Conservation (phyloP, 805 yeast species). For the Spathaspora sp. region DNA sequence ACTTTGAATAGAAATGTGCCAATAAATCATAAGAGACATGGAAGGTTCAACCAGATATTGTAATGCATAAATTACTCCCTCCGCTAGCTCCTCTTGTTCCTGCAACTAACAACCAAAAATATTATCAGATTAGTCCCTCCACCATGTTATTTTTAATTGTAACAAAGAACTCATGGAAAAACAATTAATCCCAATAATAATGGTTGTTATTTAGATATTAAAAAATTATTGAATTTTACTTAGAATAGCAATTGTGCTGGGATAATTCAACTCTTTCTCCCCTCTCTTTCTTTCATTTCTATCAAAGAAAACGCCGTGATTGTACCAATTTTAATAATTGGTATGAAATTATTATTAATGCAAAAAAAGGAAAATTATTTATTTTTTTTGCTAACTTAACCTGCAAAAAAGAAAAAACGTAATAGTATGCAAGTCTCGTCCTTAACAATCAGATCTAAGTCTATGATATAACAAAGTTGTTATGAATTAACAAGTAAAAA, state of each 20-base stretch:
- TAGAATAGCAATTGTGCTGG: background rate
- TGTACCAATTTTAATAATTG: background rate
- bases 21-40: no score
- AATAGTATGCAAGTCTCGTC: background rate
- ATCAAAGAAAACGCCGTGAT: background rate
- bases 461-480: background rate
- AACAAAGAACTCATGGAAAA: background rate
- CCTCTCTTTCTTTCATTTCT: background rate
- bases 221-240: background rate
- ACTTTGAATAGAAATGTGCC: no score
- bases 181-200: no score
- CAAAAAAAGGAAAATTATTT: background rate
- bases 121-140: background rate
- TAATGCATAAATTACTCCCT: background rate
- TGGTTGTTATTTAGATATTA: background rate
- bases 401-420: background rate
- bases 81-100: background rate
- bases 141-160: background rate
- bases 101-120: background rate
- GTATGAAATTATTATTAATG: background rate
- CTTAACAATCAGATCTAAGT: background rate
- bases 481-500: background rate
- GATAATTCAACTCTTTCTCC: background rate
- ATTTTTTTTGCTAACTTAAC: background rate
- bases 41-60: background rate